Evolutionary conservation across 2,329 filamentous ascomycete genomes (phyloP).

Genomic region (Aspergillus melleus): DNA sequence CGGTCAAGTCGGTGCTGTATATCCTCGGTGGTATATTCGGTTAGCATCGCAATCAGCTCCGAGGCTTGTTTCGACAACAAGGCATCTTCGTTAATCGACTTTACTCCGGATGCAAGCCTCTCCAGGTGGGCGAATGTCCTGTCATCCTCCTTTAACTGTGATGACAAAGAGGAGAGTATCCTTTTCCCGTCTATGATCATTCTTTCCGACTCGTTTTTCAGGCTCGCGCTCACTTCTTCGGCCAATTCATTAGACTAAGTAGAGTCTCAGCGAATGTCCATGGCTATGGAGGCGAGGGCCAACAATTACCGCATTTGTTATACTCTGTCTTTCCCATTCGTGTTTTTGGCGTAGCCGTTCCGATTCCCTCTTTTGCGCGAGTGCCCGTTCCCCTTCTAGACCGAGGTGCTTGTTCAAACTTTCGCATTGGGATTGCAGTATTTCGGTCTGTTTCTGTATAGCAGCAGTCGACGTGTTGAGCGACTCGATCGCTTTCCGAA

Average conservation of each 20-base stretch:
- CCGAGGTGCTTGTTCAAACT: conserved; percentile 27
- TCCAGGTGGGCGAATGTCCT: conserved; percentile 32
- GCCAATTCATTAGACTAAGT: conserved; percentile 37
- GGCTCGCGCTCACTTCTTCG: conserved; percentile 31
- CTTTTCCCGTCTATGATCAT: conserved; percentile 32
- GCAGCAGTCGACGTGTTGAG: conserved; percentile 39
- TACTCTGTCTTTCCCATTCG: conserved; percentile 35
- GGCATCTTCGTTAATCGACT: conserved; percentile 30
- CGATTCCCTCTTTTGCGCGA: conserved; percentile 27
- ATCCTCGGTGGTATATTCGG: conserved; percentile 37
- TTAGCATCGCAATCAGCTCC: conserved; percentile 31
- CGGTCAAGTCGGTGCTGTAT: conserved; percentile 42
- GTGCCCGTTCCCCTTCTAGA: conserved; percentile 22
- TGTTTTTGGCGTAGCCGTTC: conserved; percentile 36
- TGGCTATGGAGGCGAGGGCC: background rate
- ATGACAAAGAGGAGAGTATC: conserved; percentile 34
- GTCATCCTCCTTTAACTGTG: conserved; percentile 40
- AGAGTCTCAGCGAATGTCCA: conserved; percentile 12
- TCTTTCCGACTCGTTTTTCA: conserved; percentile 33
- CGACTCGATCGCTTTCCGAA: conserved; percentile 35
- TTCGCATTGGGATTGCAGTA: conserved; percentile 34
- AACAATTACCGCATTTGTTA: conserved; percentile 31
- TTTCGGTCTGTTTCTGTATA: conserved; percentile 35
- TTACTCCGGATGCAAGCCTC: conserved; percentile 27
- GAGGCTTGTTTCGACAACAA: conserved; percentile 28